A percentile compares a stretch with the other conserved stretches of the same genome.
phyloP scores from a whole-genome alignment of 106 monocot genomes.

The Phalaenopsis aphrodite region DNA sequence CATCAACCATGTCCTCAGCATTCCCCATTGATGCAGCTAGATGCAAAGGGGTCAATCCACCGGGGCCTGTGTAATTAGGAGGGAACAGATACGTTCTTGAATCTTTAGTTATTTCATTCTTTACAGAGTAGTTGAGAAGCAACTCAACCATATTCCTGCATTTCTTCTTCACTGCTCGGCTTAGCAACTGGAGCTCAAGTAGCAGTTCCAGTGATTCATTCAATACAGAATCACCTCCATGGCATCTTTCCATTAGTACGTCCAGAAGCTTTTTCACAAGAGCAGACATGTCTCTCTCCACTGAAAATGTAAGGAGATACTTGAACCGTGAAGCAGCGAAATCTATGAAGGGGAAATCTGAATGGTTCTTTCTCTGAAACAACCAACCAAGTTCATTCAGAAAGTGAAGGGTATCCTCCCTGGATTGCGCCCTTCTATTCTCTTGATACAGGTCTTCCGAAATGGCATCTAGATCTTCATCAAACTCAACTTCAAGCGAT shows the following conservation, averaged over 20 bases:
- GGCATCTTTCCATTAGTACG: conserved; percentile 51
- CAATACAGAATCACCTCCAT: conserved; percentile 19
- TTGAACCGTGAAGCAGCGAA: conserved; percentile 76
- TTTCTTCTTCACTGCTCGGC: conserved; percentile 84
- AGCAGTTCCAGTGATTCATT: conserved; percentile 69
- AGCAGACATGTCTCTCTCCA: conserved; percentile 69
- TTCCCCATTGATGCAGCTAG: conserved; percentile 73
- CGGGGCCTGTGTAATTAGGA: conserved; percentile 63
- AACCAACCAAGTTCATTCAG: conserved; percentile 98
- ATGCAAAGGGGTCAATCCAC: conserved; percentile 88
- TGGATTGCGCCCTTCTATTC: conserved; percentile 27
- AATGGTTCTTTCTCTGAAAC: conserved; percentile 52
- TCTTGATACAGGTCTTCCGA: conserved; percentile 28
- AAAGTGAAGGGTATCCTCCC: conserved; percentile 69
- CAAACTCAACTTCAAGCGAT: conserved; percentile 67
- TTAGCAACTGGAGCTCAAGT: conserved; percentile 64
- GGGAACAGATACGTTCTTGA: conserved; percentile 47
- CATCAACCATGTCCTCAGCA: conserved; percentile 77
- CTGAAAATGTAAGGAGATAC: conserved; percentile 71
- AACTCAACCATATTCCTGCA: conserved; percentile 84
- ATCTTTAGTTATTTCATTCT: conserved; percentile 8
- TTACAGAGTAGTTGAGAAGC: conserved; percentile 57
- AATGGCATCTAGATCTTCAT: conserved; percentile 26
- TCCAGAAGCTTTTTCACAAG: conserved; percentile 66
- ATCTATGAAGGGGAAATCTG: conserved; percentile 10